Base-by-base conservation (phyloP, 768 basidiomycete genomes). In the Dendrothele bispora region DNA sequence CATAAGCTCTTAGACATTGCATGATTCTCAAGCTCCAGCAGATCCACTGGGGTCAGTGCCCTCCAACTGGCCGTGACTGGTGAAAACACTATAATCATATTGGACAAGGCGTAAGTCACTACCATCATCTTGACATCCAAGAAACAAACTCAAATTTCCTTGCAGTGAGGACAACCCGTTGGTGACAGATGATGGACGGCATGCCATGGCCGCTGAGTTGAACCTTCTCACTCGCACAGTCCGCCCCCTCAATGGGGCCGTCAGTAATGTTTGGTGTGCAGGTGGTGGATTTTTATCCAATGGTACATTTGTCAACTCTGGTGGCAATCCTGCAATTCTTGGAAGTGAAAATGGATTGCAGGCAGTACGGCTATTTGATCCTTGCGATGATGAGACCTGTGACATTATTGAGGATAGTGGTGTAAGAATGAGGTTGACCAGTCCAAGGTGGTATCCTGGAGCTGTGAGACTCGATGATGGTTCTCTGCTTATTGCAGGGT, bases 401-500 rank as follows among this genome's bases (percentile, higher is more conserved):
- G 62, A 61, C 10, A 43, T 74, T 5, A 61, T 68, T 26, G 73
- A 74, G 39, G 63, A 71, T 45, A 66, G 66, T 6, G 15, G 15
- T 3, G 55, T 48, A 7, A 59, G 40, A 1, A 50, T 71, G 10
- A 69, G 67, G 32, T 59, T 73, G 27, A 64, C 62, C 17, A 65
- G 66, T 29, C 61, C 62, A 1, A 57, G 73, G 29, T 75, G 73
- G 73, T 74, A 75, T 41, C 65, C 72, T 20, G 66, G 69, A 12
- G 67, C 71, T 29, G 53, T 68, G 14, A 28, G 48, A n/a, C 22
- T 50, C 20, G 48, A 50, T 26, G 48, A 50, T 27, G 48, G 48
- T 5, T 43, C 41, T 7, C 46, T 78, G 14, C 65, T 73, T 42
- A 60, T 74, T 49, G 57, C 64, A 4, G 26, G 22, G 8, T 44